Evolutionary conservation across 2,329 filamentous ascomycete species (phyloP).

Genomic region (Scedosporium dehoogii): DNA sequence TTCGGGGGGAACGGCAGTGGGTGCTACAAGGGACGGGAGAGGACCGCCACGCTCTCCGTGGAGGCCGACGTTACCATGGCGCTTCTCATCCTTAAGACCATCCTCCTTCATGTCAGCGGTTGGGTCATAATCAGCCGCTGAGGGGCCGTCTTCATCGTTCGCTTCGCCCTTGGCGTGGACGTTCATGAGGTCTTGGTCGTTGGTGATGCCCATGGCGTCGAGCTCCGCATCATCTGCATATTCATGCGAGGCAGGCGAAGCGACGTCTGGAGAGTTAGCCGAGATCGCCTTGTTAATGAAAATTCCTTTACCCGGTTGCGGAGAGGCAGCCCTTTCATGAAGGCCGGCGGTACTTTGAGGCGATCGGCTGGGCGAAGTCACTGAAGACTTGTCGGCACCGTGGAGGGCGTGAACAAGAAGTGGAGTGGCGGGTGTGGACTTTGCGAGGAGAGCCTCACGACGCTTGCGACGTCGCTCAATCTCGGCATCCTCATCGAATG

Average conservation of each 20-base stretch:
- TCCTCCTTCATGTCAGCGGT: conserved; percentile 84
- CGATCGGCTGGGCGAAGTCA: conserved; percentile 42
- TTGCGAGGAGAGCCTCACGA: conserved; percentile 76
- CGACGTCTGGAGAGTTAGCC: conserved; percentile 23
- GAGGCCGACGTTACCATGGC: conserved; percentile 44
- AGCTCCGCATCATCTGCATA: conserved; percentile 6
- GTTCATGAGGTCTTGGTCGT: conserved; percentile 58
- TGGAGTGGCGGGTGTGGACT: conserved; percentile 64
- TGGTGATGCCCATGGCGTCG: background rate
- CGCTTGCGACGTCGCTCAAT: conserved; percentile 78
- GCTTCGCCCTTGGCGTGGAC: conserved; percentile 33
- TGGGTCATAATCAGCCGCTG: conserved; percentile 89
- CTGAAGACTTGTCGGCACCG: conserved; percentile 43
- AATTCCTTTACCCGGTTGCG: conserved; percentile 16
- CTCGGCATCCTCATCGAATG: conserved; percentile 70
- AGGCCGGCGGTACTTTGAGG: conserved; percentile 23
- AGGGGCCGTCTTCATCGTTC: conserved; percentile 59
- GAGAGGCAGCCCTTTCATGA: conserved; percentile 18
- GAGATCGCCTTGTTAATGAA: conserved; percentile 33
- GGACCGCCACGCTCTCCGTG: conserved; percentile 30
- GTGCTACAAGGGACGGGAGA: conserved; percentile 7
- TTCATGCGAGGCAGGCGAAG: conserved; percentile 3
- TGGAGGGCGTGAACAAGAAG: conserved; percentile 67
- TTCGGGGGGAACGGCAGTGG: conserved; percentile 14
- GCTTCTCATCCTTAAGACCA: conserved; percentile 56